Conservation (phyloP, 1,284 basidiomycete species). For the Heterobasidion annosum region DNA sequence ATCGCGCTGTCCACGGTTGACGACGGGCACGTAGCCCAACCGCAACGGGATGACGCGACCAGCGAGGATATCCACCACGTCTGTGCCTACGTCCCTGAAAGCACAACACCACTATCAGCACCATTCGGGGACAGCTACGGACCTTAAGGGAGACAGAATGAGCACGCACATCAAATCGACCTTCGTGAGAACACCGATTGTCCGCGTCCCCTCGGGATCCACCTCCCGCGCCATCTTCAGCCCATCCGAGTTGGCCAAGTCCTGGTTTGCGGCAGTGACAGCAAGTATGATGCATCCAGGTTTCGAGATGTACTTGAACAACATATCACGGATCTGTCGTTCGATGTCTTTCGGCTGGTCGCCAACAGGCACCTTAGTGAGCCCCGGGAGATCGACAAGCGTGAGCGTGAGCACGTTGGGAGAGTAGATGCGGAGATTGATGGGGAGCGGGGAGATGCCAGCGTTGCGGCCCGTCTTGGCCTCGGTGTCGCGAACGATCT, state of each 20-base stretch:
- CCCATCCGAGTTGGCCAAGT: constrained; percentile 98
- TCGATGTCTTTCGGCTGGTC: constrained; percentile 98
- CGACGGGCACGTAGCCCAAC: constrained; percentile 94
- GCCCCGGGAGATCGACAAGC: constrained; percentile 92
- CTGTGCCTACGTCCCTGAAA: constrained; percentile 86
- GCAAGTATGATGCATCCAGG: constrained; percentile 88
- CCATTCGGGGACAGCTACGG: constrained; percentile 5
- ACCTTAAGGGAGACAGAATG: not conserved
- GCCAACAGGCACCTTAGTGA: constrained; percentile 95
- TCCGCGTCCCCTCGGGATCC: constrained; percentile 91
- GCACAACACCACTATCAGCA: not conserved
- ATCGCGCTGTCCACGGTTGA: constrained; percentile 96
- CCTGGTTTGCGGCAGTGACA: constrained; percentile 93
- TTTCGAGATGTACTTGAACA: constrained; percentile 92
- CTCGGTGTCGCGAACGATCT: constrained; percentile 95
- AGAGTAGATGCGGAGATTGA: constrained; percentile 95
- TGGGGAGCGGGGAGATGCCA: constrained; percentile 91
- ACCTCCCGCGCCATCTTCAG: constrained; percentile 95
- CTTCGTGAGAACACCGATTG: constrained; percentile 97
- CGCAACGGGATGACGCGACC: constrained; percentile 94
- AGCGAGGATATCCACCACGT: constrained; percentile 97
- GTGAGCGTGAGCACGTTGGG: constrained; percentile 96
- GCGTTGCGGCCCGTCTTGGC: constrained; percentile 97
- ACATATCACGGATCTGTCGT: constrained; percentile 96
- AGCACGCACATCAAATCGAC: constrained; percentile 86